Evolutionary conservation across 108 stramenopile species (phyloP), one percentile per base, ranked within the genome.

Genomic region (Bacterosira constricta): DNA sequence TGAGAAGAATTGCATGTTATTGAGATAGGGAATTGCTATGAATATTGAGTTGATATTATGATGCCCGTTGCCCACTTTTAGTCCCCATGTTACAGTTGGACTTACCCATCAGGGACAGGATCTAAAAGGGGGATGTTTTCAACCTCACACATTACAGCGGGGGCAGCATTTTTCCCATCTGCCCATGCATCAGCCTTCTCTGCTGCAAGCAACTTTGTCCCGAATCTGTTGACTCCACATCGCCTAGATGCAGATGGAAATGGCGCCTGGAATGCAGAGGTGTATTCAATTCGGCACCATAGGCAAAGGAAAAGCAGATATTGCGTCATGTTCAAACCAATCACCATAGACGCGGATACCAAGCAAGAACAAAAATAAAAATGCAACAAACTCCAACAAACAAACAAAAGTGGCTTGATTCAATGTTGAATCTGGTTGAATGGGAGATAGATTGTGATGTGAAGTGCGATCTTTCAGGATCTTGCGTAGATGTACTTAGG

Each of bases 101-200:
- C 71, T 72, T 44, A 65, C 46, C 79, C 79, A 46, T 63, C 66
- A 49, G 79, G 71, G 51, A 80, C 57, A 13, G 59, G 52, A 50
- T 80, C 79, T 17, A 80, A 59, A 30, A 72, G 38, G 13, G 79
- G 79, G 36, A 72, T 36, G 39, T 69, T 73, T 32, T 80, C 79
- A 18, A 73, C 66, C 44, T 72, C 71, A 32, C 71, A 80, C 51
- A 72, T 45, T 6, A 69, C 66, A 30, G 78, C 78, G 9, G 79
- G 71, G 17, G 66, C 71, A 12, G 66, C 79, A 51, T 72, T 72
- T 23, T 68, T 69, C 21, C 79, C 71, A 25, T 73, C 71, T 0
- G 69, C 52, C 66, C 71, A 77, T n/a, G 64, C 49, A 26, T 66
- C 64, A 18, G 44, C 35, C 32, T 10, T 55, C 9, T 8, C 47